phyloP scores from a whole-genome alignment of 495 filamentous ascomycete species.

The Jackrogersella minutella region DNA sequence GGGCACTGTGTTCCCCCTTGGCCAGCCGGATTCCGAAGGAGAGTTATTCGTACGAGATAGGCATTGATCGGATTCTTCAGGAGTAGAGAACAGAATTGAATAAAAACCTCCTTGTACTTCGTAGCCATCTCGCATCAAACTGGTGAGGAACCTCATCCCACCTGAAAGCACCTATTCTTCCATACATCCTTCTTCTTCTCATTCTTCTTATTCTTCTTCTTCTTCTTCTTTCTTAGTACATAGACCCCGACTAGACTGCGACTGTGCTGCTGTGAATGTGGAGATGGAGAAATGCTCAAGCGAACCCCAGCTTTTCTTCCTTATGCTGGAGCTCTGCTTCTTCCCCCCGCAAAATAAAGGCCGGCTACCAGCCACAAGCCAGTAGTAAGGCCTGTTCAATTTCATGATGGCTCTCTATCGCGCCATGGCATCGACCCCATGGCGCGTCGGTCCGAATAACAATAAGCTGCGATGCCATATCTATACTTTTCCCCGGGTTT shows the following conservation, averaged over 20 bases:
- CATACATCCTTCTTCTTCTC: too few relatives aligned
- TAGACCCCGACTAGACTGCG: slow-evolving; percentile 3
- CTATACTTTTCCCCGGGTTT: slow-evolving; percentile 34
- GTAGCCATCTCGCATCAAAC: neutral
- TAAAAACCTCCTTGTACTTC: neutral
- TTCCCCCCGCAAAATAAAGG: slow-evolving; percentile 33
- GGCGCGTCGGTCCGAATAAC: slow-evolving; percentile 34
- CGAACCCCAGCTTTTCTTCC: slow-evolving; percentile 35
- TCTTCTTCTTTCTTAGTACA: too few relatives aligned
- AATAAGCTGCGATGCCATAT: slow-evolving; percentile 23
- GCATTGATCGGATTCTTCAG: slow-evolving; percentile 2
- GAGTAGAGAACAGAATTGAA: neutral
- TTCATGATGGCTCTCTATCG: slow-evolving; percentile 11
- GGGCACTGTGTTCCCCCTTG: slow-evolving; percentile 15
- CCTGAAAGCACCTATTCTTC: neutral
- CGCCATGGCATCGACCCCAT: slow-evolving; percentile 18
- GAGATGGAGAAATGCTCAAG: slow-evolving; percentile 28
- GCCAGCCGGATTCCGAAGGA: slow-evolving; percentile 17
- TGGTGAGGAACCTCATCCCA: neutral
- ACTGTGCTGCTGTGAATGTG: slow-evolving; percentile 6
- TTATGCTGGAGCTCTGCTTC: neutral
- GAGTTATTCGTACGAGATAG: neutral
- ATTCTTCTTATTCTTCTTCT: too few relatives aligned
- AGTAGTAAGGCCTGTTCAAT: slow-evolving; percentile 24
- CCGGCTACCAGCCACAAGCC: slow-evolving; percentile 19